Conservation (phyloP, 495 filamentous ascomycete species). For the Aspergillus bertholletiae region DNA sequence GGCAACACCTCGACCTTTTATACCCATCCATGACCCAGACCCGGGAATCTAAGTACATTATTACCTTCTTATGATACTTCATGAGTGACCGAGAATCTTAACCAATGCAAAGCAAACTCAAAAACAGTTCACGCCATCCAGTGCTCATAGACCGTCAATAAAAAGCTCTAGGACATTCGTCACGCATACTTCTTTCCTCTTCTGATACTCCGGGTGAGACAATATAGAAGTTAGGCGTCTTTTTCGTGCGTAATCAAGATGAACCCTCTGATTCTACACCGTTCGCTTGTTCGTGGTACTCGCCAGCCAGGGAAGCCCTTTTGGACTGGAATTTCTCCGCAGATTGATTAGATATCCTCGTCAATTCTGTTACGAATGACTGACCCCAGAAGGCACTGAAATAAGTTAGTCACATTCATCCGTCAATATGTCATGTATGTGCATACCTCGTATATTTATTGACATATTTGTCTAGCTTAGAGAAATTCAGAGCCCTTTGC, state of each 20-base stretch:
- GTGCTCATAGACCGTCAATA: constrained; percentile 10
- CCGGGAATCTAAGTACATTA: constrained; percentile 1
- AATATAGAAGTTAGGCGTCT: background rate
- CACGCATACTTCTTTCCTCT: background rate
- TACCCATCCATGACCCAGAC: constrained; percentile 11
- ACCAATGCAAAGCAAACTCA: constrained; percentile 11
- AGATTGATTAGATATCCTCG: constrained; percentile 54
- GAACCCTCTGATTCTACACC: constrained; percentile 4
- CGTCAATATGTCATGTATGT: background rate
- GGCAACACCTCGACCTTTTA: constrained; percentile 5
- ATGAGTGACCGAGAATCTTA: constrained; percentile 7
- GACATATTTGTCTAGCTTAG: constrained; percentile 88
- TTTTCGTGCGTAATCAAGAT: background rate
- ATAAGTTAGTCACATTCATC: constrained; percentile 3
- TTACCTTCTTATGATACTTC: constrained; percentile 7
- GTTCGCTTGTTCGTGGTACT: constrained; percentile 11
- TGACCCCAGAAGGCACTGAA: constrained; percentile 93
- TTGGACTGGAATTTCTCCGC: constrained; percentile 42
- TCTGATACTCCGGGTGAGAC: background rate
- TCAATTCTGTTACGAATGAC: constrained; percentile 84
- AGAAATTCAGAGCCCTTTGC: constrained; percentile 78
- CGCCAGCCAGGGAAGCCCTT: constrained; percentile 19
- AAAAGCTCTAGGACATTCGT: constrained; percentile 5
- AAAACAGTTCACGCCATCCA: constrained; percentile 28
- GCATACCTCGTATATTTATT: constrained; percentile 85